A percentile compares a stretch with the other conserved stretches of the same genome.
These are phyloP conservation scores for Hansenula lynferdii DNA, from an alignment of 1,139 yeast genomes.

Conservation along the genomic window DNA sequence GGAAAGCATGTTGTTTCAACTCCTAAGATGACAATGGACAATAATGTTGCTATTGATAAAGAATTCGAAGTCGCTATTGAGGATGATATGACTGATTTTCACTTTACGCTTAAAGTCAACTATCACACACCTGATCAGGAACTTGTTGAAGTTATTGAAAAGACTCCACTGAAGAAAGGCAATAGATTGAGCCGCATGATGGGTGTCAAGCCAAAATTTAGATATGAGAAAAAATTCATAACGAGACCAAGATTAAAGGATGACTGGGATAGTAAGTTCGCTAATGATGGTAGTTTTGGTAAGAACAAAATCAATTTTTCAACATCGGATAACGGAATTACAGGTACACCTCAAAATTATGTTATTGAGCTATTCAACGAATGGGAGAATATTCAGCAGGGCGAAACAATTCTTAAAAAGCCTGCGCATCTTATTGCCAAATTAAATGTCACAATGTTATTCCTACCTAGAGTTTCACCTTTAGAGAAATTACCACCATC, in stretches of 20 bases:
- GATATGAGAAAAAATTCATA: constrained; percentile 43
- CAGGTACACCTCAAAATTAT: constrained; percentile 47
- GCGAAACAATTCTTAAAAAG: constrained; percentile 29
- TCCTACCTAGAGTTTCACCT: constrained; percentile 52
- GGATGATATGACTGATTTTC: constrained; percentile 35
- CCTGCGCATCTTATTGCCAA: constrained; percentile 64
- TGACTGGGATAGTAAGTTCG: constrained; percentile 54
- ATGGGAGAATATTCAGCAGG: constrained; percentile 53
- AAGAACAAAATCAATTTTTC: constrained; percentile 64
- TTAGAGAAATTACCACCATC: constrained; percentile 63
- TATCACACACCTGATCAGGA: constrained; percentile 51
- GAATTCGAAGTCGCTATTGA: constrained; percentile 70
- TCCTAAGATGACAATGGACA: constrained; percentile 47
- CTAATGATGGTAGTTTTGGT: constrained; percentile 87
- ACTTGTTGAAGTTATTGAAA: constrained; percentile 55
- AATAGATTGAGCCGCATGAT: constrained; percentile 22
- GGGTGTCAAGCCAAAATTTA: constrained; percentile 36
- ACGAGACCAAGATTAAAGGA: constrained; percentile 46
- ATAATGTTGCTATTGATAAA: constrained; percentile 51
- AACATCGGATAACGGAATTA: constrained; percentile 47
- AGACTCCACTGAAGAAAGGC: constrained; percentile 33
- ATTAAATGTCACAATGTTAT: constrained; percentile 69
- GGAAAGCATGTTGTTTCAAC: constrained; percentile 86
- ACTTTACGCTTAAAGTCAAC: constrained; percentile 67
- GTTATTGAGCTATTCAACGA: constrained; percentile 70